Evolutionary conservation across 257 asterid genomes (phyloP).

Genomic region (Nicotiana paniculata): DNA sequence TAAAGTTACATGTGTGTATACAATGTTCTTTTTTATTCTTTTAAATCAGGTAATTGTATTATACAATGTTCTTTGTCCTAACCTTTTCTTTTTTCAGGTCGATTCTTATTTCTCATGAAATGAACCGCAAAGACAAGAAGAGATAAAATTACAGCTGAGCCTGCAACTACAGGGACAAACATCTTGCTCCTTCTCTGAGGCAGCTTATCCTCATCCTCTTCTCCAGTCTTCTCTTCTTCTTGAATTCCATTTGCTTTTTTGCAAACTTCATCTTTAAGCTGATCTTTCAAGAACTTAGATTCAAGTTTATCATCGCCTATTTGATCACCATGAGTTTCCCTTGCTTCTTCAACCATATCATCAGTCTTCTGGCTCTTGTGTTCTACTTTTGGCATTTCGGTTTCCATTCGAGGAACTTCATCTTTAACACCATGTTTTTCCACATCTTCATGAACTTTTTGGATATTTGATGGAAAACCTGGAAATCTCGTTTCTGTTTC

Average conservation of each 20-base stretch:
- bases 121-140: slow-evolving; percentile 58
- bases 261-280: neutral
- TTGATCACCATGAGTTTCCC: neutral
- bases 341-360: neutral
- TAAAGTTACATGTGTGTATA: neutral
- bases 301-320: neutral
- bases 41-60: too few species aligned
- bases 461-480: neutral
- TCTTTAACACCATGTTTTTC: neutral
- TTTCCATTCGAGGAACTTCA: neutral
- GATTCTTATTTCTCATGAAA: slow-evolving; percentile 37
- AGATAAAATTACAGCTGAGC: slow-evolving; percentile 67
- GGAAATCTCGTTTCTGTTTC: neutral
- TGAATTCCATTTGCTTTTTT: slow-evolving; percentile 11
- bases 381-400: neutral
- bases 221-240: slow-evolving; percentile 5
- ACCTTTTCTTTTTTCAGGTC: slow-evolving; percentile 6
- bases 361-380: neutral
- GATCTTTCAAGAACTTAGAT: neutral
- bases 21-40: too few species aligned
- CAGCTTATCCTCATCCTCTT: neutral
- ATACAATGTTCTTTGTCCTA: neutral
- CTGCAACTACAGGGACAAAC: slow-evolving; percentile 64
- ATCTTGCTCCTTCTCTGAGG: slow-evolving; percentile 26
- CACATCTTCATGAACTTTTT: neutral